Evolutionary conservation across 83 land plant genomes (phyloP), one percentile per base, ranked within the genome.

Genomic region (Isoetes engelmannii): DNA sequence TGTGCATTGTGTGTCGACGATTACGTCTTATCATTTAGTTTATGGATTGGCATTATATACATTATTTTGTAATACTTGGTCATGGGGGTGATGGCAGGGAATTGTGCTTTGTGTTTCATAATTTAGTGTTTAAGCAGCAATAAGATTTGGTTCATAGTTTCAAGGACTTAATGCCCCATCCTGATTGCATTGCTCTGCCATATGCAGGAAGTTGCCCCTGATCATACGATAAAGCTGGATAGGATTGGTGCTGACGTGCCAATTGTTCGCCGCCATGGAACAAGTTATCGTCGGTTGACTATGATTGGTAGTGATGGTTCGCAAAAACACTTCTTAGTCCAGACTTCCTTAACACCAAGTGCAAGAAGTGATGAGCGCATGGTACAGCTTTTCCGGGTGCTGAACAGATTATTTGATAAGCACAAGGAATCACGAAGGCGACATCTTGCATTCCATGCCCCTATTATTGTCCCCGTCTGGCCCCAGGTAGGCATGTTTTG

Each of bases 331-430:
- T 95, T 95, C 77, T 85, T 95, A 69, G 92, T 95, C 42, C 99
- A 95, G 55, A 95, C 97, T 21, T 95, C 97, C 47, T 68, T 95
- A 43, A 92, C 97, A 19, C 97, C 97, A 44, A 95, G 92, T 84
- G 99, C 99, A 6, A 84, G 97, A 60, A 95, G 97, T 77, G 99
- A 95, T 83, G 99, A 95, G 69, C 81, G 99, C 47, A 89, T 95
- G 74, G 81, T 95, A 72, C 99, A 95, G 76, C 86, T 95, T 13
- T 95, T 95, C 75, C 81, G 99, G 47, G 88, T 95, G 28, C 77
- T 95, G 75, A 95, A 95, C 65, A 84, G 83, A 51, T 77, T 95
- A 76, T 92, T 91, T 80, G 99, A 95, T 68, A 95, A 95, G 75
- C 91, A 91, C 77, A 95, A 95, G 73, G 99, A 95, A 67, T 89